A percentile compares a stretch with the other conserved stretches of the same genome.
Conservation (phyloP, 179 eudicot genomes). For the Camellia oleifera region DNA sequence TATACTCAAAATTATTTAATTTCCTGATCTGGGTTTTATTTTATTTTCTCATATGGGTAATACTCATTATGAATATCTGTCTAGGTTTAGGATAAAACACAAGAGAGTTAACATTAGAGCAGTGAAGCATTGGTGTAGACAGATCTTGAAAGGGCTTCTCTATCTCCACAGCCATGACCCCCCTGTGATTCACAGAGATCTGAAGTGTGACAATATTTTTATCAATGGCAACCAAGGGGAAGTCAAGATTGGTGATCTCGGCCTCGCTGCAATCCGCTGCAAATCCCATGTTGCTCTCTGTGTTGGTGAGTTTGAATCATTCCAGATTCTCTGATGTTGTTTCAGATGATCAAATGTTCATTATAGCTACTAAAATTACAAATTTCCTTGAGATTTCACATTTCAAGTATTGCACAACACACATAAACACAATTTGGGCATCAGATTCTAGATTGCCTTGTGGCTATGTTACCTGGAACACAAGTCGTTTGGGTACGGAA, state of each 20-base stretch:
- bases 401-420: too few relatives aligned
- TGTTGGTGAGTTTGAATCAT: slow-evolving; percentile 42
- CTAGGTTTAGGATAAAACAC: slow-evolving; percentile 60
- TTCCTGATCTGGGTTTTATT: background rate
- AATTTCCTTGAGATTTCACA: background rate
- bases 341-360: background rate
- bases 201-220: slow-evolving; percentile 90
- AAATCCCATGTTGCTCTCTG: slow-evolving; percentile 76
- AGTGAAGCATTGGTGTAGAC: slow-evolving; percentile 67
- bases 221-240: slow-evolving; percentile 90
- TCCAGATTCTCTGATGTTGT: background rate
- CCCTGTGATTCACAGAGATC: slow-evolving; percentile 81
- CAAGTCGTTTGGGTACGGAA: too few relatives aligned
- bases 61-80: background rate
- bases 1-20: background rate
- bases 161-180: slow-evolving; percentile 68
- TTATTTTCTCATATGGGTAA: slow-evolving; percentile 3
- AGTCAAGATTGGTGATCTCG: slow-evolving; percentile 95
- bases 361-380: background rate
- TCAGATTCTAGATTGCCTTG: too few relatives aligned
- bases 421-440: too few relatives aligned
- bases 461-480: too few relatives aligned
- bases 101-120: slow-evolving; percentile 60
- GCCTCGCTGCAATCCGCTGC: slow-evolving; percentile 83
- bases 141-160: slow-evolving; percentile 56